A percentile compares a stretch with the other conserved stretches of the same genome.
Conservation (phyloP, 768 basidiomycete genomes). For the Serendipita sp. region DNA sequence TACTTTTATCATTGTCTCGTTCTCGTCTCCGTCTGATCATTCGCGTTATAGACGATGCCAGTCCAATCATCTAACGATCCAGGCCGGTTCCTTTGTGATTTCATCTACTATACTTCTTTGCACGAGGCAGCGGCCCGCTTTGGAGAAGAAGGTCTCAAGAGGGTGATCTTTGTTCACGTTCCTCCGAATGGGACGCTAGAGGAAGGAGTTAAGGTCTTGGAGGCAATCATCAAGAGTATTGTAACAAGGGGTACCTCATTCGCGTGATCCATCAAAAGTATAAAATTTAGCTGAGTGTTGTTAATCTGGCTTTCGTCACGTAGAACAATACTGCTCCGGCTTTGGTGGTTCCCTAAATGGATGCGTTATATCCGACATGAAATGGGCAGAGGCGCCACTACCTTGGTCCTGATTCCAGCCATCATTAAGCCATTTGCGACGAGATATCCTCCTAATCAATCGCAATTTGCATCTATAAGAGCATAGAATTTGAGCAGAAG, state of each 20-base stretch:
- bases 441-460: too few relatives aligned
- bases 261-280: too few relatives aligned
- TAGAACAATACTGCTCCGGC: too few relatives aligned
- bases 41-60: neutral
- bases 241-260: neutral
- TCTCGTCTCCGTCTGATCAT: neutral
- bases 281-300: too few relatives aligned
- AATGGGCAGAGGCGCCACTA: too few relatives aligned
- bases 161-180: constrained; percentile 12
- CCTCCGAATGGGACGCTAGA: constrained; percentile 7
- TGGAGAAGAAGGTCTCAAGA: constrained; percentile 8
- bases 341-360: too few relatives aligned
- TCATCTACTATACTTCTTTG: constrained; percentile 59
- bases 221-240: neutral
- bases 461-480: too few relatives aligned
- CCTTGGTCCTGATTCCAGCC: too few relatives aligned
- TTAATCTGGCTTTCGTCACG: too few relatives aligned
- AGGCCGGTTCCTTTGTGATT: constrained; percentile 62
- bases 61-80: constrained; percentile 61
- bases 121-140: constrained; percentile 26
- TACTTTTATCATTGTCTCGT: neutral
- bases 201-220: neutral
- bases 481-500: neutral
- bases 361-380: too few relatives aligned
- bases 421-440: too few relatives aligned